phyloP scores from a whole-genome alignment of 73 alveolate genomes.

The Loxodes magnus region DNA sequence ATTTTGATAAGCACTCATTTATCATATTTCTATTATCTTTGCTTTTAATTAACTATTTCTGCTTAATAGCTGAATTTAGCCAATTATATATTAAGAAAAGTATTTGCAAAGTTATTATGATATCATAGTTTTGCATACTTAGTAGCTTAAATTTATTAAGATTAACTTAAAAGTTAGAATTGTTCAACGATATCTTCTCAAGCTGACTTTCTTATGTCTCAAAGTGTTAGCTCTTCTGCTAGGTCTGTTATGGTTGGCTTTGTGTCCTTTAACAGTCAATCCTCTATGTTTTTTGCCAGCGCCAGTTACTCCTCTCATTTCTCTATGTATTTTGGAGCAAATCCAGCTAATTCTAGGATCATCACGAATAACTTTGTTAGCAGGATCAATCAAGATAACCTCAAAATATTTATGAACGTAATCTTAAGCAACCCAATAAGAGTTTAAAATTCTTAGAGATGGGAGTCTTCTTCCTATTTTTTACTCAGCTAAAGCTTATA shows the following conservation, averaged over 20 bases:
- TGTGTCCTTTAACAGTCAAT: conserved; percentile 88
- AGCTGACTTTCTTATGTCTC: conserved; percentile 84
- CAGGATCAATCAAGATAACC: conserved; percentile 97
- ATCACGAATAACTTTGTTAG: conserved; percentile 94
- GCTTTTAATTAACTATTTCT: no score
- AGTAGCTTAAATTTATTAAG: no score
- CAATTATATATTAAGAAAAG: no score
- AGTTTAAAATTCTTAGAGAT: conserved; percentile 93
- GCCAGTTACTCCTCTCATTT: conserved; percentile 54
- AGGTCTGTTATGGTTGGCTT: conserved; percentile 86
- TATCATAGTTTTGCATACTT: no score
- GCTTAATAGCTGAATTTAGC: no score
- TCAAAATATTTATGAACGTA: conserved; percentile 96
- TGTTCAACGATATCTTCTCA: conserved; percentile 95
- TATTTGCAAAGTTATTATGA: no score
- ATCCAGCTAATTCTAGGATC: conserved; percentile 99
- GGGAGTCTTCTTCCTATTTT: conserved; percentile 93
- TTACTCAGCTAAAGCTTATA: conserved; percentile 96
- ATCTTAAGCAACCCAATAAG: conserved; percentile 99
- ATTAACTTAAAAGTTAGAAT: no score
- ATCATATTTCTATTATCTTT: no score
- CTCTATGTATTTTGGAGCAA: conserved; percentile 89
- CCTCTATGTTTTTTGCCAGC: conserved; percentile 96
- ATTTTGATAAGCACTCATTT: no score
- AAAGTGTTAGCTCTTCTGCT: conserved; percentile 79